Evolutionary conservation across 2,329 filamentous ascomycete species (phyloP).

Genomic region (Colletotrichum trifolii): DNA sequence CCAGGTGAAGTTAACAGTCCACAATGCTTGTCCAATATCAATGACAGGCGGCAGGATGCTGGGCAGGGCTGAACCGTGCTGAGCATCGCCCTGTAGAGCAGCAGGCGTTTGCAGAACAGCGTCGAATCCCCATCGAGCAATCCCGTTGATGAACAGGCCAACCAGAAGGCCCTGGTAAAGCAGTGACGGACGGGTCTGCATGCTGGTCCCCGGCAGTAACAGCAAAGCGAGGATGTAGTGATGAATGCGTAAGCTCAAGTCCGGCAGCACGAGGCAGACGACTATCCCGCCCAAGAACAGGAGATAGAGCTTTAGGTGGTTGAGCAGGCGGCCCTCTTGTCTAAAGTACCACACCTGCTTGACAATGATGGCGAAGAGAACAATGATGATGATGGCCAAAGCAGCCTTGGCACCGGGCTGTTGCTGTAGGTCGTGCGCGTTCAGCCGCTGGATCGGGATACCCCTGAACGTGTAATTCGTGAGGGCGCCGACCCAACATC

Average conservation of each 20-base stretch:
- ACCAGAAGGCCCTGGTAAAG: conserved; percentile 91
- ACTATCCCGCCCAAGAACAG: conserved; percentile 75
- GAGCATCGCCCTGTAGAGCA: conserved; percentile 76
- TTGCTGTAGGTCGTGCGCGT: conserved; percentile 85
- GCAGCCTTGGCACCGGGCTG: conserved; percentile 91
- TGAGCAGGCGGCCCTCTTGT: conserved; percentile 82
- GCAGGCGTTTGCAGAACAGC: conserved; percentile 84
- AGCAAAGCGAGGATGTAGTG: conserved; percentile 93
- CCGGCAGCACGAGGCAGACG: conserved; percentile 77
- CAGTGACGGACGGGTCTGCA: conserved; percentile 87
- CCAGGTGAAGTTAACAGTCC: conserved; percentile 74
- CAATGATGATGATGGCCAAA: conserved; percentile 79
- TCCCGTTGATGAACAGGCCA: conserved; percentile 92
- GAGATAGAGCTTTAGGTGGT: conserved; percentile 81
- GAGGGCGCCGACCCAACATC: conserved; percentile 89
- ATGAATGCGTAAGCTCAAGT: conserved; percentile 87
- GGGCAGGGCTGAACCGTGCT: conserved; percentile 71
- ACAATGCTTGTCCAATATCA: conserved; percentile 58
- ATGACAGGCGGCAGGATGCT: conserved; percentile 60
- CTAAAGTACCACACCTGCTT: conserved; percentile 89
- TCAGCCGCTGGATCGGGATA: conserved; percentile 94
- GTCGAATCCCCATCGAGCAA: conserved; percentile 94
- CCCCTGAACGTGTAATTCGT: conserved; percentile 96
- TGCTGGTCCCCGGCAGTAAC: conserved; percentile 85
- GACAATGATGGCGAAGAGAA: conserved; percentile 74